Percentiles rank a stretch among this genome's conserved stretches.
phyloP scores from a whole-genome alignment of 768 basidiomycete genomes.

The Tricholoma saponaceum region DNA sequence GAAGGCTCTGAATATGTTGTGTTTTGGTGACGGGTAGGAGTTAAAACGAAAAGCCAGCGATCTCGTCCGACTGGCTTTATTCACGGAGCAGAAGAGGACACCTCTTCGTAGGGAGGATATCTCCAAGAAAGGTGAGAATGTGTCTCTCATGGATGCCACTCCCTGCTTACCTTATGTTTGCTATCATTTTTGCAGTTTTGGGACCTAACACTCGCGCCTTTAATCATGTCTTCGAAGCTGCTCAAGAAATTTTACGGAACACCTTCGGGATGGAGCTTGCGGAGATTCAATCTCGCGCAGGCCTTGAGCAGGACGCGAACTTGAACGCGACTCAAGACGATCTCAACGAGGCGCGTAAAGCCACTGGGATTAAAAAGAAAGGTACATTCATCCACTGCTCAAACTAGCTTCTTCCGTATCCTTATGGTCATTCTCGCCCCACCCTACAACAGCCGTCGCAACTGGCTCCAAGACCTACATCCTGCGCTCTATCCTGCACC shows the following conservation, averaged over 20 bases:
- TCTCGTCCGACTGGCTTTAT: constrained; percentile 78
- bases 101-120: constrained; percentile 81
- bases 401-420: neutral
- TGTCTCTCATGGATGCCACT: neutral
- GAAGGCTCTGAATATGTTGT: neutral
- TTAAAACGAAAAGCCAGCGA: constrained; percentile 61
- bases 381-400: constrained; percentile 29
- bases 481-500: constrained; percentile 69
- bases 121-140: constrained; percentile 65
- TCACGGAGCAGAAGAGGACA: constrained; percentile 66
- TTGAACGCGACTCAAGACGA: constrained; percentile 39
- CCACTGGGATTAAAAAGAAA: constrained; percentile 64
- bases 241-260: constrained; percentile 58
- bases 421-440: neutral
- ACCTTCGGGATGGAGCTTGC: constrained; percentile 85
- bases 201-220: constrained; percentile 51
- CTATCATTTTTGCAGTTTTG: constrained; percentile 22
- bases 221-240: constrained; percentile 54
- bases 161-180: neutral
- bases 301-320: constrained; percentile 40
- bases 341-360: constrained; percentile 40
- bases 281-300: constrained; percentile 65
- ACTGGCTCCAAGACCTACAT: constrained; percentile 78
- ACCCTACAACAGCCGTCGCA: constrained; percentile 37
- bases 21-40: constrained; percentile 38